phyloP scores from a whole-genome alignment of 352 stramenopile species.

The Pilasporangium apinafurcum region DNA sequence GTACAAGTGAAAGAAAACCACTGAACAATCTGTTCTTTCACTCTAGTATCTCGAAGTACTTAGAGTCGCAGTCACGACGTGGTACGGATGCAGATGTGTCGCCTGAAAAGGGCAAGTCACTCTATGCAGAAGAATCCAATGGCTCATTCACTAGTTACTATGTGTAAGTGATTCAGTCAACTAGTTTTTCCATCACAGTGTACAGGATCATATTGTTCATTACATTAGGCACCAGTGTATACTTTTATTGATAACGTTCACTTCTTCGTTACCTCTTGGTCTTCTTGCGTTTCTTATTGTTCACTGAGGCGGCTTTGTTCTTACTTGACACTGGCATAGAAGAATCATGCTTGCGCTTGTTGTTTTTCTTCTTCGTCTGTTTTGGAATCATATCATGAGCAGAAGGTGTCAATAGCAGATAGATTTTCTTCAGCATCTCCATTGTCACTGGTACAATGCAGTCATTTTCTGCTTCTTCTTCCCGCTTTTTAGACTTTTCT shows the following conservation, averaged over 20 bases:
- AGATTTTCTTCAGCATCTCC: conserved; percentile 59
- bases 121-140: conserved; percentile 13
- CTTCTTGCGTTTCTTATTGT: too few relatives aligned
- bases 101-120: conserved; percentile 6
- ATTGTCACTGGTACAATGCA: conserved; percentile 35
- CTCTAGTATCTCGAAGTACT: conserved; percentile 26
- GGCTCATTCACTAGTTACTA: conserved; percentile 17
- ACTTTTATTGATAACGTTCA: too few relatives aligned
- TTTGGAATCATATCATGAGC: conserved; percentile 49
- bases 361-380: conserved; percentile 24
- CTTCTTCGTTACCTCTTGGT: too few relatives aligned
- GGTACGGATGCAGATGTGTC: not conserved
- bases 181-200: too few relatives aligned
- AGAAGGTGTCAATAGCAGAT: conserved; percentile 56
- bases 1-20: not conserved
- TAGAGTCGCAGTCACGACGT: conserved; percentile 2
- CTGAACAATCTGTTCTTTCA: conserved; percentile 1
- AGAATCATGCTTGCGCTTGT: conserved; percentile 18
- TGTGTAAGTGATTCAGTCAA: too few relatives aligned
- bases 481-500: conserved; percentile 5
- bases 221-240: too few relatives aligned
- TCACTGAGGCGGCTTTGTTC: conserved; percentile 1
- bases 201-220: too few relatives aligned
- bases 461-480: conserved; percentile 7
- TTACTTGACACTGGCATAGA: not conserved